These are phyloP conservation scores for Oxytropis ochrocephala DNA, from an alignment of 306 rosid genomes.

Conservation along the genomic window DNA sequence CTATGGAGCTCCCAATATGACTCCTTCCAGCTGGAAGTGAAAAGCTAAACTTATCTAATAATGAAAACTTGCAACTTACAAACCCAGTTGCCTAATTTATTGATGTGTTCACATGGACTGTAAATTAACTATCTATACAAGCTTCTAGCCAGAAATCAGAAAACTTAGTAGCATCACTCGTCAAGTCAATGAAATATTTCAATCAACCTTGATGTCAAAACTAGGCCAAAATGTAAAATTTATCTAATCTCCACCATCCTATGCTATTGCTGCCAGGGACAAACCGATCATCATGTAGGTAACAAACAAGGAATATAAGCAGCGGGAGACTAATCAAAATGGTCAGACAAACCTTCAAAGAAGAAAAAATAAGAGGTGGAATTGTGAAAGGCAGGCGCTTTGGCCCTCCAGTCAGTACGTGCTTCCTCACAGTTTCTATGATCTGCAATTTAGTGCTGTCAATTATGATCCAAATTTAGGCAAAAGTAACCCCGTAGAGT, in stretches of 20 bases:
- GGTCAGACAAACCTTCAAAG: conserved; percentile 64
- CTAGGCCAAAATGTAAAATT: background rate
- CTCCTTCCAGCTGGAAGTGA: background rate
- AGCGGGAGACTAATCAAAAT: conserved; percentile 13
- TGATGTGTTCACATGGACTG: background rate
- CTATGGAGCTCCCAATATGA: conserved; percentile 7
- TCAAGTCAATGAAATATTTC: background rate
- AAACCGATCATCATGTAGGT: conserved; percentile 8
- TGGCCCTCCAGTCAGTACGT: conserved; percentile 79
- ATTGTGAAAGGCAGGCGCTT: conserved; percentile 85
- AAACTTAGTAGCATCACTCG: background rate
- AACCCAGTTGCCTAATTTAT: conserved; percentile 3
- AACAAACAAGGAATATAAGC: conserved; percentile 16
- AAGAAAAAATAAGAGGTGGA: conserved; percentile 85
- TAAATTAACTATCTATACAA: background rate
- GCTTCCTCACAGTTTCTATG: conserved; percentile 75
- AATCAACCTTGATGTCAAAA: conserved; percentile 3
- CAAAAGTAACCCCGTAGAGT: conserved; percentile 8
- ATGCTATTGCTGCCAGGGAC: conserved; percentile 9
- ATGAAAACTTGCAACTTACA: conserved; percentile 9
- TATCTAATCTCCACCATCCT: background rate
- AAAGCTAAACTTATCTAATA: background rate
- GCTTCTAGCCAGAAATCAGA: conserved; percentile 1
- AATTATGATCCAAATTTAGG: conserved; percentile 18
- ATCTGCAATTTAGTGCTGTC: conserved; percentile 57